Evolutionary conservation across 208 protist genomes (phyloP), one percentile per base, ranked within the genome.

Genomic region (Phytomonas sp.): DNA sequence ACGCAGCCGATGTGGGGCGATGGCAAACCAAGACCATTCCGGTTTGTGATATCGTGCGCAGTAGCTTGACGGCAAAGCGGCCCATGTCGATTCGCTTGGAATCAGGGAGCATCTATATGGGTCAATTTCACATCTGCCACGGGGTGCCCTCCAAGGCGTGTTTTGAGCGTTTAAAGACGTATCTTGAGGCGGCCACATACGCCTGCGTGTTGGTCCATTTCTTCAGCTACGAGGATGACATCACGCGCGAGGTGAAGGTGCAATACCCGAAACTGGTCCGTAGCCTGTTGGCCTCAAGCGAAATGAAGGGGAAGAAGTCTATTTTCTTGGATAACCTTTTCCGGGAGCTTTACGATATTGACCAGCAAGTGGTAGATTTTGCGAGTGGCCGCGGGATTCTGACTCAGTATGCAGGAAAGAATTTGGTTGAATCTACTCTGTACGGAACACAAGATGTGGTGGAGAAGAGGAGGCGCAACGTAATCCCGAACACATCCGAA

Each of bases 391-490:
- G 70, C 0, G 68, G 71, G 33, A 46, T 83, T 9, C 61, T 68
- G 4, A 56, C 20, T 56, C 73, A 72, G 29, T 85, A 82, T 59
- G n/a, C 73, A 34, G 68, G 71, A n/a, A 61, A 67, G 43, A 75
- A 68, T 56, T 74, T 77, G 7, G 31, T 82, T 4, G 81, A 89
- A 64, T 89, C 84, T 23, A 80, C 79, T 0, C 67, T 89, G 46
- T 70, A 79, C 62, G 33, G 72, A 20, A 88, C 85, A 26, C 75
- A 76, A 28, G 77, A 91, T 73, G 75, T 75, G 6, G 79, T 79
- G 66, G 80, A 87, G 71, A 87, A 87, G 76, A 74, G 80, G 15
- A 70, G 78, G 26, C 84, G 84, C 32, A 87, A 89, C 65, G 79
- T 85, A 6, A 72, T 89, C 30, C 84, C 84, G 1, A 68, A 31